phyloP scores from a whole-genome alignment of 441 rosid species.

The Pelargonium australe region DNA sequence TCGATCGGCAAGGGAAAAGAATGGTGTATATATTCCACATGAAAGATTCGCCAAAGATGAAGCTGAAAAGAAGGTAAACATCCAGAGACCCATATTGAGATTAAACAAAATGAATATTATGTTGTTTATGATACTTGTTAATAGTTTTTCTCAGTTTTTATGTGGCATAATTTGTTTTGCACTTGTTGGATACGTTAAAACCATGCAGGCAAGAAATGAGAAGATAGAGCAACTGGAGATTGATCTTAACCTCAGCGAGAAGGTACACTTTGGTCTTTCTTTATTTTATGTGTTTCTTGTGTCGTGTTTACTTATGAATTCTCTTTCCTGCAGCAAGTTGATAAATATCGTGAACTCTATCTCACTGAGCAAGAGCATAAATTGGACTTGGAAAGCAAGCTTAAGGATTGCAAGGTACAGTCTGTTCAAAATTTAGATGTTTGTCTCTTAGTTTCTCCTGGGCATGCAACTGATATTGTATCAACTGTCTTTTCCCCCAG shows the following conservation, averaged over 20 bases:
- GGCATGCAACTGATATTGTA: slow-evolving; percentile 15
- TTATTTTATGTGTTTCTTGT: slow-evolving; percentile 6
- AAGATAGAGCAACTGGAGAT: slow-evolving; percentile 74
- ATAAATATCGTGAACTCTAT: slow-evolving; percentile 55
- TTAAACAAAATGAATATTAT: neutral
- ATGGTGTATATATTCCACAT: slow-evolving; percentile 73
- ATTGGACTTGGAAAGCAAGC: slow-evolving; percentile 52
- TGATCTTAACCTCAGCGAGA: slow-evolving; percentile 47
- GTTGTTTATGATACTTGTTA: neutral
- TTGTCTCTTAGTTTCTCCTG: slow-evolving; percentile 12
- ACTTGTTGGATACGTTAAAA: no score
- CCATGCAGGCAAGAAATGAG: slow-evolving; percentile 67
- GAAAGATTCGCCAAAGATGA: slow-evolving; percentile 78
- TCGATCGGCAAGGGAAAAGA: slow-evolving; percentile 83
- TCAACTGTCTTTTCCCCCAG: slow-evolving; percentile 36
- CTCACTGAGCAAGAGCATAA: slow-evolving; percentile 62
- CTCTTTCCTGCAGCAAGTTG: slow-evolving; percentile 52
- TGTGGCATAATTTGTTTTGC: slow-evolving; percentile 12
- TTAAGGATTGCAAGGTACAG: slow-evolving; percentile 62
- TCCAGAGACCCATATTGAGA: neutral
- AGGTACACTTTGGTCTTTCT: slow-evolving; percentile 32
- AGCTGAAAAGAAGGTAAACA: slow-evolving; percentile 80
- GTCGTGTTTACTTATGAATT: slow-evolving; percentile 7
- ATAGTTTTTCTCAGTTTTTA: neutral
- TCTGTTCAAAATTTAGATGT: slow-evolving; percentile 15